Evolutionary conservation across 2,329 filamentous ascomycete genomes (phyloP).

Genomic region (Diplodia corticola): DNA sequence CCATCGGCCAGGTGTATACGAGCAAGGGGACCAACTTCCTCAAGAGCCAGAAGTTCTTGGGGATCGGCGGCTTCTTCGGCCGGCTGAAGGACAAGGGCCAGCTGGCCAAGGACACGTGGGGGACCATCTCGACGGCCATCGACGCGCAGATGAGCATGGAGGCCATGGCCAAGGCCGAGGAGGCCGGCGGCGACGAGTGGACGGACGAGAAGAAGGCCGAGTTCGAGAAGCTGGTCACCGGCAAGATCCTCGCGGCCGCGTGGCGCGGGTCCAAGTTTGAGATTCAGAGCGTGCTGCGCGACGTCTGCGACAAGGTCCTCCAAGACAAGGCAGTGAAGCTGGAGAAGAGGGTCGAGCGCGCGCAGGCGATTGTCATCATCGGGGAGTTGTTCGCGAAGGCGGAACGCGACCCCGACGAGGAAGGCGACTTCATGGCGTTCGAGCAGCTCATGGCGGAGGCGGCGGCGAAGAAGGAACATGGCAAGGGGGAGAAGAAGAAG

Average conservation of each 20-base stretch:
- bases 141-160: conserved; percentile 98
- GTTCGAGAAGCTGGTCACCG: conserved; percentile 92
- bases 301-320: conserved; percentile 88
- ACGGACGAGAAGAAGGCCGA: conserved; percentile 96
- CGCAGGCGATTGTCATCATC: conserved; percentile 83
- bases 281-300: conserved; percentile 91
- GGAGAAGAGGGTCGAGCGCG: conserved; percentile 84
- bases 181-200: conserved; percentile 94
- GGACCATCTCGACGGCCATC: conserved; percentile 92
- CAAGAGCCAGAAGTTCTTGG: conserved; percentile 95
- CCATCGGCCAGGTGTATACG: conserved; percentile 88
- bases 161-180: conserved; percentile 95
- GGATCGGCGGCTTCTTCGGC: conserved; percentile 92
- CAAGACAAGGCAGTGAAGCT: conserved; percentile 76
- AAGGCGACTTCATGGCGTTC: conserved; percentile 98
- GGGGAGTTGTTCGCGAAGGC: conserved; percentile 89
- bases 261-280: conserved; percentile 98
- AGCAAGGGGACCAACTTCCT: conserved; percentile 84
- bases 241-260: conserved; percentile 95
- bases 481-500: conserved; percentile 69
- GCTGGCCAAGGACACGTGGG: conserved; percentile 97
- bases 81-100: conserved; percentile 95
- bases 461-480: conserved; percentile 89
- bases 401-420: conserved; percentile 86
- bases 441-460: conserved; percentile 97